These are phyloP conservation scores for Chalciporus pseudorubinellus DNA, from an alignment of 768 basidiomycete species.

Conservation along the genomic window DNA sequence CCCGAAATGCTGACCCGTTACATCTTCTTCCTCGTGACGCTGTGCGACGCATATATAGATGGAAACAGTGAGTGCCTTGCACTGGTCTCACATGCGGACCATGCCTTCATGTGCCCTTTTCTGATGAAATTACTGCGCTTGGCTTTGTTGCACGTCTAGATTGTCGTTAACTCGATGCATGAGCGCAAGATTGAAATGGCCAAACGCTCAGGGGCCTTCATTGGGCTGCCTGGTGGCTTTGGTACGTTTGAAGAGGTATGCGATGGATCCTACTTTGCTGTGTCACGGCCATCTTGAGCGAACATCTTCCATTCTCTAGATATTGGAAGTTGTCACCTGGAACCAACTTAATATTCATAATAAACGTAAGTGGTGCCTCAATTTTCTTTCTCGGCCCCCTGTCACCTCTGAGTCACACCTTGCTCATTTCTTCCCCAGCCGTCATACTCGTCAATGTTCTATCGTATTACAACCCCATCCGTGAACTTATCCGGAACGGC, in stretches of 20 bases:
- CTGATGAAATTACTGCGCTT: slow-evolving; percentile 8
- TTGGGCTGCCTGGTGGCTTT: slow-evolving; percentile 90
- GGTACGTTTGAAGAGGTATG: slow-evolving; percentile 90
- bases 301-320: slow-evolving; percentile 35
- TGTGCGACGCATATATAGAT: slow-evolving; percentile 15
- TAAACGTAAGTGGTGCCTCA: slow-evolving; percentile 56
- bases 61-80: slow-evolving; percentile 29
- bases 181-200: slow-evolving; percentile 94
- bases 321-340: slow-evolving; percentile 95
- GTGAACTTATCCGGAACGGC: slow-evolving; percentile 65
- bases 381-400: not conserved
- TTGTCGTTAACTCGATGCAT: slow-evolving; percentile 81
- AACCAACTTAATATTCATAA: slow-evolving; percentile 85
- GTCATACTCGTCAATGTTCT: slow-evolving; percentile 86
- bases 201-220: slow-evolving; percentile 69
- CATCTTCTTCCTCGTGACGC: not conserved
- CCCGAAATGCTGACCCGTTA: slow-evolving; percentile 10
- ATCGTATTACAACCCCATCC: slow-evolving; percentile 81
- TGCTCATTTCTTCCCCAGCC: slow-evolving; percentile 42
- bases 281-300: not conserved
- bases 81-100: slow-evolving; percentile 4
- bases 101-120: not conserved
- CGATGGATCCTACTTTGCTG: not conserved
- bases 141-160: slow-evolving; percentile 33
- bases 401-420: not conserved